phyloP scores from a whole-genome alignment of 192 early-diverging fungal species.

The Podila clonocystis region DNA sequence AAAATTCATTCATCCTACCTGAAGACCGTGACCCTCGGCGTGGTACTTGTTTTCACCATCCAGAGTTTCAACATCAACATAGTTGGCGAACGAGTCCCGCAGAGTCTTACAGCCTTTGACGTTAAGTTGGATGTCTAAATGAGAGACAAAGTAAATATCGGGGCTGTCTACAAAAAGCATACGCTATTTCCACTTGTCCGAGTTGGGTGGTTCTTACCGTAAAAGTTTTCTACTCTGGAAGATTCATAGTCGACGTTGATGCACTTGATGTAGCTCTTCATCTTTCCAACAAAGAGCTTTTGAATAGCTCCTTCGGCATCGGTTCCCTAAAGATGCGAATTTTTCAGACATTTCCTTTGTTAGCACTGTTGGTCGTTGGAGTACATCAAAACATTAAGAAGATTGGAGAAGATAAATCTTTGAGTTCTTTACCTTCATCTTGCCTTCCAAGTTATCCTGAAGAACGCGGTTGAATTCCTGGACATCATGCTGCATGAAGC shows the following conservation, averaged over 20 bases:
- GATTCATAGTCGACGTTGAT: slow-evolving; percentile 96
- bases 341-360: neutral
- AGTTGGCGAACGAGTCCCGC: slow-evolving; percentile 90
- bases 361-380: neutral
- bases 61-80: slow-evolving; percentile 89
- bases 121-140: slow-evolving; percentile 92
- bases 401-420: neutral
- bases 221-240: slow-evolving; percentile 93
- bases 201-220: slow-evolving; percentile 62
- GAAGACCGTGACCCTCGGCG: slow-evolving; percentile 93
- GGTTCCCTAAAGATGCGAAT: slow-evolving; percentile 68
- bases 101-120: slow-evolving; percentile 94
- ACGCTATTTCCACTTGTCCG: too few species aligned
- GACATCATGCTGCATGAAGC: slow-evolving; percentile 99
- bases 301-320: slow-evolving; percentile 91
- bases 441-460: slow-evolving; percentile 95
- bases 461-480: slow-evolving; percentile 98
- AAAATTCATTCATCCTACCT: slow-evolving; percentile 45
- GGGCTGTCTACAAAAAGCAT: too few species aligned
- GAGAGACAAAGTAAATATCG: too few species aligned
- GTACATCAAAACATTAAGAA: neutral
- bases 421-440: slow-evolving; percentile 85
- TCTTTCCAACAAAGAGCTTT: slow-evolving; percentile 94
- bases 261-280: slow-evolving; percentile 98
- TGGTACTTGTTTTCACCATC: slow-evolving; percentile 97